phyloP scores from a whole-genome alignment of 163 green algal species.

The Scenedesmus sp. region DNA sequence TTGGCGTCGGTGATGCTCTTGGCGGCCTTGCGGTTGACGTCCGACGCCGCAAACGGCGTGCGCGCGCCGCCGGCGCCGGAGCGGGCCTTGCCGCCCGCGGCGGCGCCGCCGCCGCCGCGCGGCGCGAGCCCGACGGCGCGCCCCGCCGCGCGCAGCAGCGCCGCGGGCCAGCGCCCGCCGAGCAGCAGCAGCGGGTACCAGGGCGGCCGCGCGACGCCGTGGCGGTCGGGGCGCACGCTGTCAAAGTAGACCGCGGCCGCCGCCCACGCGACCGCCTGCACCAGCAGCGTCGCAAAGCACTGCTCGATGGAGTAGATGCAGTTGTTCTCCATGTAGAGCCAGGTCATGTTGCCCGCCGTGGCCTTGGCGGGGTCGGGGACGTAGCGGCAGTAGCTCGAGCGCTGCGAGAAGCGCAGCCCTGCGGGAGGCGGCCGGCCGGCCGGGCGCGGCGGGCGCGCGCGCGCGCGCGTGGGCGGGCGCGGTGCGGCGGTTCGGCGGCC shows the following conservation, averaged over 20 bases:
- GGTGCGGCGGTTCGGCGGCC: no score
- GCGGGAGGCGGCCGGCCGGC: no score
- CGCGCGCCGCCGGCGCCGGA: conserved; percentile 50
- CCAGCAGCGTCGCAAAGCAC: conserved; percentile 72
- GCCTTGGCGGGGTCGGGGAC: conserved; percentile 49
- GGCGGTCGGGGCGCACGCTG: conserved; percentile 88
- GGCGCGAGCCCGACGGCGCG: no score
- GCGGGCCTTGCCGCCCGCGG: conserved; percentile 66
- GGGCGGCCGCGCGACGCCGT: conserved; percentile 48
- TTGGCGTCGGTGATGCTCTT: conserved; percentile 12
- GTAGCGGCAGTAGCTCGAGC: conserved; percentile 71
- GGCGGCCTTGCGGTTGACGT: conserved; percentile 20
- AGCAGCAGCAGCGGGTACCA: conserved; percentile 82
- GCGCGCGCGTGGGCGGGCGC: no score
- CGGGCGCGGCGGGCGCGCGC: no score
- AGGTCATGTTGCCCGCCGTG: conserved; percentile 45
- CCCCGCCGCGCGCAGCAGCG: not conserved
- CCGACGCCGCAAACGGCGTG: conserved; percentile 50
- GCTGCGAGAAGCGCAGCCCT: conserved; percentile 64
- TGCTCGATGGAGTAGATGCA: conserved; percentile 77
- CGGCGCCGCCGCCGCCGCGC: not conserved
- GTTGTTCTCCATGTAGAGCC: conserved; percentile 71
- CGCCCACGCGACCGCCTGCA: conserved; percentile 81
- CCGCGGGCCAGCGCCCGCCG: not conserved
- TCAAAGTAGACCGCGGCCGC: conserved; percentile 91